These are phyloP conservation scores for Lanmaoa rubissima DNA, from an alignment of 768 basidiomycete genomes.

Conservation along the genomic window DNA sequence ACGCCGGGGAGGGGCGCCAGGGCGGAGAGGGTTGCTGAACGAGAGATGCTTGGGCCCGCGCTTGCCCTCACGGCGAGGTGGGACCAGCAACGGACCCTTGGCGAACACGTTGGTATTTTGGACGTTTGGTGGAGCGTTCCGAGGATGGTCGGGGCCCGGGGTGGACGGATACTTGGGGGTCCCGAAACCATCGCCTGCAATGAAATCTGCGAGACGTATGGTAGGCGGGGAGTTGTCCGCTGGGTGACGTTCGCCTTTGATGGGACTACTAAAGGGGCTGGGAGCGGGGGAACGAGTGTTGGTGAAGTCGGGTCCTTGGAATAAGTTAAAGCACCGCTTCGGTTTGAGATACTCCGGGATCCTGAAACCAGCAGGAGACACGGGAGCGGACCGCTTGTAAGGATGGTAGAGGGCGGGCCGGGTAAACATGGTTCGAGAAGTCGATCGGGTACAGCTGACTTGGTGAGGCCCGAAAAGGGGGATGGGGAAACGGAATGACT, in stretches of 20 bases:
- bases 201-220: background rate
- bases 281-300: constrained; percentile 13
- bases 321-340: constrained; percentile 21
- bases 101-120: background rate
- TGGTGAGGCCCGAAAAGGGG: background rate
- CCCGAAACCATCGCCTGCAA: background rate
- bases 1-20: constrained; percentile 3
- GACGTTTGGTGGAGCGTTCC: background rate
- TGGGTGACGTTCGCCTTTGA: background rate
- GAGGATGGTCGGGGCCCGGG: background rate
- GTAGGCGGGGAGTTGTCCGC: constrained; percentile 13
- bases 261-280: constrained; percentile 20
- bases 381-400: constrained; percentile 8
- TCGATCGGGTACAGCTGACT: background rate
- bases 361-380: constrained; percentile 31
- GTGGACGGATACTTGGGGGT: background rate
- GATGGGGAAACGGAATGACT: background rate
- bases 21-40: background rate
- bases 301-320: constrained; percentile 10
- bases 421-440: constrained; percentile 19
- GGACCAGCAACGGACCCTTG: background rate
- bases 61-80: constrained; percentile 11
- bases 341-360: constrained; percentile 15
- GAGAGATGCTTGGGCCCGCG: constrained; percentile 20
- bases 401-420: constrained; percentile 14